These are phyloP conservation scores for Sphaerulina musiva DNA, from an alignment of 2,329 filamentous ascomycete species.

Conservation along the genomic window DNA sequence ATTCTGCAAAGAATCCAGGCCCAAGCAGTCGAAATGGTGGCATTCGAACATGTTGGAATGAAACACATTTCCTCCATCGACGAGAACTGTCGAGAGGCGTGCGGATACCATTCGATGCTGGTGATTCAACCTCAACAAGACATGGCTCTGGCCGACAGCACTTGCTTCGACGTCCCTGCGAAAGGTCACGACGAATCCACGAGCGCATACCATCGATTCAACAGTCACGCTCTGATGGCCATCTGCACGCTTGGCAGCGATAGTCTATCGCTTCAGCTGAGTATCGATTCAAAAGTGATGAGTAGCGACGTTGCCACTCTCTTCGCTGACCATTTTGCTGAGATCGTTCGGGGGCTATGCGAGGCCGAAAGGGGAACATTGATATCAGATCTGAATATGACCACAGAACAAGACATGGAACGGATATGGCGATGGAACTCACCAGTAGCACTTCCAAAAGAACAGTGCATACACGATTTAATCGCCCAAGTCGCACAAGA, in stretches of 20 bases:
- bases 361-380: background rate
- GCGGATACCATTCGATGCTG: slow-evolving; percentile 51
- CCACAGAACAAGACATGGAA: slow-evolving; percentile 1
- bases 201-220: slow-evolving; percentile 6
- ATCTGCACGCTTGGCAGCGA: slow-evolving; percentile 1
- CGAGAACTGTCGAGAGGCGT: slow-evolving; percentile 34
- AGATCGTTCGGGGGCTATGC: slow-evolving; percentile 10
- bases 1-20: slow-evolving; percentile 6
- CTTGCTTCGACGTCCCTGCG: background rate
- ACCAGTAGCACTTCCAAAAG: background rate
- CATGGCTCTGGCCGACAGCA: slow-evolving; percentile 5
- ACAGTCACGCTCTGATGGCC: slow-evolving; percentile 13
- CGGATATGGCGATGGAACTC: slow-evolving; percentile 4
- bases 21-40: slow-evolving; percentile 12
- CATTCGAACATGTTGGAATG: slow-evolving; percentile 13
- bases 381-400: background rate
- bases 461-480: background rate
- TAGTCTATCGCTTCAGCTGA: slow-evolving; percentile 1
- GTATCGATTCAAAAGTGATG: slow-evolving; percentile 7
- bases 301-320: background rate
- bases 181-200: background rate
- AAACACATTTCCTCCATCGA: background rate
- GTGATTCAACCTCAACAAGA: slow-evolving; percentile 42
- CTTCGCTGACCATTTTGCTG: slow-evolving; percentile 6
- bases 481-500: slow-evolving; percentile 1